phyloP scores from a whole-genome alignment of 108 stramenopile genomes.

The Conticribra weissflogii region DNA sequence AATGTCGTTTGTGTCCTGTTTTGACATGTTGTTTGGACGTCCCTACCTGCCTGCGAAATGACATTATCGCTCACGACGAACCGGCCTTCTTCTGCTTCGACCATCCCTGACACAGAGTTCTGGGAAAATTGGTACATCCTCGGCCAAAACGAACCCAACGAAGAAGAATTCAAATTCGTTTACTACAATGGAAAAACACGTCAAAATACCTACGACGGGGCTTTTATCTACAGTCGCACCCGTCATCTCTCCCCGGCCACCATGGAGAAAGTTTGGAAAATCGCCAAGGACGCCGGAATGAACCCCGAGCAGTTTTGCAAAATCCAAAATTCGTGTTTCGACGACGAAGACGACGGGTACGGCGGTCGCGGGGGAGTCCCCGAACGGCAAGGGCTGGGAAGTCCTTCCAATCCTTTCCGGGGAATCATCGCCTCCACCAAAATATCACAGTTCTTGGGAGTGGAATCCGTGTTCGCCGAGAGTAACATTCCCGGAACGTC shows the following conservation, averaged over 20 bases:
- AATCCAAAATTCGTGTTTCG: conserved; percentile 91
- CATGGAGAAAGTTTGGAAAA: conserved; percentile 85
- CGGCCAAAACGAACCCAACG: conserved; percentile 81
- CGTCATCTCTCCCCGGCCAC: conserved; percentile 71
- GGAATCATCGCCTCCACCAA: conserved; percentile 86
- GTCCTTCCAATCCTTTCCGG: conserved; percentile 72
- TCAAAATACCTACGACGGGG: conserved; percentile 97
- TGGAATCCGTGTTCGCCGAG: conserved; percentile 88
- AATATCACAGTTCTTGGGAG: conserved; percentile 84
- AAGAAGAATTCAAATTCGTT: conserved; percentile 92
- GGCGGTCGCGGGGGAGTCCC: conserved; percentile 1
- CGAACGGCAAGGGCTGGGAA: conserved; percentile 49
- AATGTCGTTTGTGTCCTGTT: too few relatives aligned
- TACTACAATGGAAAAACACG: conserved; percentile 97
- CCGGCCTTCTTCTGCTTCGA: conserved; percentile 9
- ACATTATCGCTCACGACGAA: not conserved
- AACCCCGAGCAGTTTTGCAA: conserved; percentile 92
- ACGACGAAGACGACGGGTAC: conserved; percentile 24
- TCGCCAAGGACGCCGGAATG: conserved; percentile 90
- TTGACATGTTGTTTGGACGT: too few relatives aligned
- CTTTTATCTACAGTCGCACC: conserved; percentile 94
- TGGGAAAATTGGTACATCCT: conserved; percentile 98
- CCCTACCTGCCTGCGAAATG: too few relatives aligned
- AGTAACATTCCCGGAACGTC: conserved; percentile 45
- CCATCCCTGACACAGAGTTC: conserved; percentile 69